Evolutionary conservation across 208 protist genomes (phyloP).

Genomic region (Crithidia thermophila): DNA sequence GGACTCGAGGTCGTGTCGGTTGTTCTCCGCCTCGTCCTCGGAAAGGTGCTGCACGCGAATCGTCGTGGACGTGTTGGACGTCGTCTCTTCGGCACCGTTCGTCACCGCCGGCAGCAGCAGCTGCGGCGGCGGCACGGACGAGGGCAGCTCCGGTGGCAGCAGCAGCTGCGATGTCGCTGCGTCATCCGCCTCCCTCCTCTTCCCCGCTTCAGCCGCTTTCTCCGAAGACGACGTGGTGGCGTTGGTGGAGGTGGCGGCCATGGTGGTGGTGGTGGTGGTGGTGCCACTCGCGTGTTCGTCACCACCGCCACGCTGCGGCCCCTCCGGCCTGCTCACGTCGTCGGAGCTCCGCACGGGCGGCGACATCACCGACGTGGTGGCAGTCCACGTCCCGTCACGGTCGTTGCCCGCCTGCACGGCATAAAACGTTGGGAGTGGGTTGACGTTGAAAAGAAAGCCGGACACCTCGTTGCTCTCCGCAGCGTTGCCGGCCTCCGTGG

Average conservation of each 20-base stretch:
- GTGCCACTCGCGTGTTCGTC: background rate
- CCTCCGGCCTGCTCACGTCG: background rate
- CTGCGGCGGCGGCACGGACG: no score
- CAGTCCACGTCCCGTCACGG: no score
- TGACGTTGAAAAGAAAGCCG: no score
- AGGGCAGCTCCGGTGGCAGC: no score
- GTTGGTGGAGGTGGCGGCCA: slow-evolving; percentile 5
- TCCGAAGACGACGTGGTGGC: background rate
- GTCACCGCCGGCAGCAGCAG: background rate
- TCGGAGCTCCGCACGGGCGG: background rate
- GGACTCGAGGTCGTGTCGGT: no score
- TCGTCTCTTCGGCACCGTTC: background rate
- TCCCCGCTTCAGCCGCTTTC: background rate
- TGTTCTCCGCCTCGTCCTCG: background rate
- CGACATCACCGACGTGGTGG: no score
- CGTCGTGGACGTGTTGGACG: background rate
- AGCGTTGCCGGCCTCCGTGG: no score
- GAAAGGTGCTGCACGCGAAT: background rate
- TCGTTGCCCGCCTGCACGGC: no score
- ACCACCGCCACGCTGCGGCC: background rate
- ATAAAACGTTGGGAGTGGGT: no score
- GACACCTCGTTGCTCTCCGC: no score
- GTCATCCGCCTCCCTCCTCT: no score
- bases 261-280: slow-evolving; percentile 6
- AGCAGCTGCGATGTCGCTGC: no score